Evolutionary conservation across 2,329 filamentous ascomycete genomes (phyloP), one percentile per base, ranked within the genome.

Genomic region (Penicillium palitans): DNA sequence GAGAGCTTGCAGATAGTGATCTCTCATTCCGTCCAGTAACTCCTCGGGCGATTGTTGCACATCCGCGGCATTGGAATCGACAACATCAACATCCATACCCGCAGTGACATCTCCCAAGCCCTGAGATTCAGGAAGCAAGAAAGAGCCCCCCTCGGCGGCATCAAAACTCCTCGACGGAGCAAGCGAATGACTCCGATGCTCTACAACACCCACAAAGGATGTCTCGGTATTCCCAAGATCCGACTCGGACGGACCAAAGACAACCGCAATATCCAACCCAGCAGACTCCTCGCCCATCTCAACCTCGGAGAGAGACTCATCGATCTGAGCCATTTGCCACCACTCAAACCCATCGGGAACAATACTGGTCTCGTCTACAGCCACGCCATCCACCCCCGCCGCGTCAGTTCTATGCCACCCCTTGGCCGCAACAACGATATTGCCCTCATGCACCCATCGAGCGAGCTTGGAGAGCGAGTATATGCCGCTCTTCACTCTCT

Each of bases 1-100:
- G 35, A 79, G 71, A 58, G 75, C 72, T 55, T 78, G 74, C 13
- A 79, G 51, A 65, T 79, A 79, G 49, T 79, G 76, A 31, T 71
- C 70, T 51, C 71, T 66, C 51, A 79, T 63, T 4, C 66, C 66
- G 50, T 75, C 68, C 46, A 78, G 61, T 7, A 77, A 52, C 41
- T 74, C 74, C 48, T 76, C 70, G 0, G 75, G 67, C 19, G 71
- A 68, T 47, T 71, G 71, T 53, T 62, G 56, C 12, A 57, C 44
- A 46, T 71, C 65, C 15, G 40, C 25, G 13, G 51, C 55, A 44
- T 58, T 52, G n/a, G 49, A 35, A 9, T 61, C 57, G 41, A 35
- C 44, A 31, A 33, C 47, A 37, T 66, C 61, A 31, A 65, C 44
- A 55, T 64, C 62, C 55, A 55, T 64, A 46, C 37, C 25, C 17